A percentile compares a stretch with the other conserved stretches of the same genome.
Conservation (phyloP, 2,329 filamentous ascomycete species). For the Aspergillus thermomutatus region DNA sequence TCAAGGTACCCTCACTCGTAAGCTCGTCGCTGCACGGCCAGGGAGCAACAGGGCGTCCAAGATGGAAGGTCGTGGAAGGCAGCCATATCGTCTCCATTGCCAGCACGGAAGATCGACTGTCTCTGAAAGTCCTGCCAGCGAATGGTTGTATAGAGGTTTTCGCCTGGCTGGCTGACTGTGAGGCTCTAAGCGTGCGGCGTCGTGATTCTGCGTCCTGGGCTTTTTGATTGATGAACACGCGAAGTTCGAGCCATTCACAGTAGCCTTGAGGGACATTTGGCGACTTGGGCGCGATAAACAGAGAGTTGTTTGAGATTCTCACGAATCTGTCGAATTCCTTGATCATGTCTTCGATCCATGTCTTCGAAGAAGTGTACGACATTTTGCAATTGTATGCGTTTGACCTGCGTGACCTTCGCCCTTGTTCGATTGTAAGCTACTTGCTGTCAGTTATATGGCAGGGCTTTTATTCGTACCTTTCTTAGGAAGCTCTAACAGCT, state of each 20-base stretch:
- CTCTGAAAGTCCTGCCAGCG: constrained; percentile 19
- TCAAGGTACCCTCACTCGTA: constrained; percentile 30
- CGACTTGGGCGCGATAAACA: constrained; percentile 21
- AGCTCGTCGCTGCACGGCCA: constrained; percentile 32
- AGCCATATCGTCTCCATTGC: constrained; percentile 28
- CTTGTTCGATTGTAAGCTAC: neutral
- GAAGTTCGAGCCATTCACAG: constrained; percentile 21
- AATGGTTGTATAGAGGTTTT: constrained; percentile 11
- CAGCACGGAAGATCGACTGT: constrained; percentile 24
- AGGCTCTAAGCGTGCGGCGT: constrained; percentile 7
- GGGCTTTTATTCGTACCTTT: neutral
- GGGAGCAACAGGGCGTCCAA: constrained; percentile 16
- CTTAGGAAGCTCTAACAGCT: neutral
- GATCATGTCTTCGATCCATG: constrained; percentile 25
- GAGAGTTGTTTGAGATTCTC: constrained; percentile 19
- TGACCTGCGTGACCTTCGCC: neutral
- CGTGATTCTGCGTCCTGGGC: constrained; percentile 7
- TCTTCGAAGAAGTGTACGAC: constrained; percentile 21
- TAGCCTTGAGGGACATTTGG: constrained; percentile 24
- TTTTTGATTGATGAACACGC: constrained; percentile 12
- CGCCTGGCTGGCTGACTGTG: neutral
- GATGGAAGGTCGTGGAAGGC: constrained; percentile 3
- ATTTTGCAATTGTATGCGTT: neutral
- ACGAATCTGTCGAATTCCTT: constrained; percentile 25
- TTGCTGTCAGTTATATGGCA: neutral